Conservation (phyloP, 768 basidiomycete genomes). For the Leccinum variicolor region DNA sequence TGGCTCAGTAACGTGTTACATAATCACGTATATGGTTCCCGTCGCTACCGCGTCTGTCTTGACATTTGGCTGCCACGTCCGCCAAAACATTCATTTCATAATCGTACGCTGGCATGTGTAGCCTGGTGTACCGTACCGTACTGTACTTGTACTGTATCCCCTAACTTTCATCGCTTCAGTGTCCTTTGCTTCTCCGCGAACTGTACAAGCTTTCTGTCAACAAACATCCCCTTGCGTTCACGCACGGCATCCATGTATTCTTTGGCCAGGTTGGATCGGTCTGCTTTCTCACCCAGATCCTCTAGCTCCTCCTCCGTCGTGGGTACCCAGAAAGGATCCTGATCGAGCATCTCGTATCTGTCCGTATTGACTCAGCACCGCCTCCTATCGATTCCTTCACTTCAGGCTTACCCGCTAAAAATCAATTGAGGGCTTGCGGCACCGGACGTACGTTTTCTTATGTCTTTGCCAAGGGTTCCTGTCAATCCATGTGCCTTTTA, state of each 20-base stretch:
- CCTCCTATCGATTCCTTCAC: background rate
- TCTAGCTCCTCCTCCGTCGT: slow-evolving; percentile 96
- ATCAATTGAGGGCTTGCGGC: slow-evolving; percentile 97
- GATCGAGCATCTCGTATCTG: slow-evolving; percentile 90
- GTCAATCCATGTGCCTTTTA: slow-evolving; percentile 7
- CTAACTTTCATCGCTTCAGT: slow-evolving; percentile 50
- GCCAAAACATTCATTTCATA: slow-evolving; percentile 10
- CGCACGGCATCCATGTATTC: slow-evolving; percentile 89
- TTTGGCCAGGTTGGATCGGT: slow-evolving; percentile 90
- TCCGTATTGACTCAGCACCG: slow-evolving; percentile 15
- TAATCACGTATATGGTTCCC: slow-evolving; percentile 19
- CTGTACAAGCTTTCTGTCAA: slow-evolving; percentile 92
- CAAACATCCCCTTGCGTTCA: slow-evolving; percentile 92
- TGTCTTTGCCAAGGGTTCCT: slow-evolving; percentile 52
- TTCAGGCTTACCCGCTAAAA: slow-evolving; percentile 75
- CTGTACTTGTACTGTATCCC: background rate
- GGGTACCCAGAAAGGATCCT: slow-evolving; percentile 97
- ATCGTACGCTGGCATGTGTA: background rate
- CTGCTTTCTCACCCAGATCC: slow-evolving; percentile 95
- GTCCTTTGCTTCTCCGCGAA: slow-evolving; percentile 98
- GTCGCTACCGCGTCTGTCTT: slow-evolving; percentile 12
- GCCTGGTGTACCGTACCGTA: background rate
- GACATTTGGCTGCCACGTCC: slow-evolving; percentile 4
- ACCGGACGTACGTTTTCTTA: slow-evolving; percentile 93
- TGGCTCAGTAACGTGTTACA: slow-evolving; percentile 16